phyloP scores from a whole-genome alignment of 1,139 yeast species.

The Geotrichum candidum region DNA sequence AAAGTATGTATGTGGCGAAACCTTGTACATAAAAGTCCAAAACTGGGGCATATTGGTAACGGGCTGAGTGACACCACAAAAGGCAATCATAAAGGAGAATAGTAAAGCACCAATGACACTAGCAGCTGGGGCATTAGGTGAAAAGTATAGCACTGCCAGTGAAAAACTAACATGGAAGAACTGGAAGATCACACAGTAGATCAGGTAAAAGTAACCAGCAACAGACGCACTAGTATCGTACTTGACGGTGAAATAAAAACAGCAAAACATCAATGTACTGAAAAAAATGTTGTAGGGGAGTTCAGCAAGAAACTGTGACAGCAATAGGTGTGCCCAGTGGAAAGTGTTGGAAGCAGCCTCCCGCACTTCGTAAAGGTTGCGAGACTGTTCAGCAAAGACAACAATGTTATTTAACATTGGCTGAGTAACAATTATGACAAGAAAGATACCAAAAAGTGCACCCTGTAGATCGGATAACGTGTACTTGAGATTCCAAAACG shows the following conservation, averaged over 20 bases:
- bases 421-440: slow-evolving; percentile 48
- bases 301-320: slow-evolving; percentile 41
- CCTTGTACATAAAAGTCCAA: slow-evolving; percentile 54
- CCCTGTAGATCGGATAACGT: slow-evolving; percentile 34
- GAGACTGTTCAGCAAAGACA: slow-evolving; percentile 40
- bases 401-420: slow-evolving; percentile 55
- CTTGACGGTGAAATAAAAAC: slow-evolving; percentile 41
- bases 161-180: slow-evolving; percentile 44
- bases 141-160: slow-evolving; percentile 42
- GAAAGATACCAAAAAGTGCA: slow-evolving; percentile 43
- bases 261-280: slow-evolving; percentile 30
- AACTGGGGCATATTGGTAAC: slow-evolving; percentile 46
- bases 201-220: slow-evolving; percentile 43
- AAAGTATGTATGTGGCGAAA: slow-evolving; percentile 53
- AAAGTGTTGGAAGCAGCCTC: slow-evolving; percentile 58
- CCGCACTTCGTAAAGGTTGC: slow-evolving; percentile 56
- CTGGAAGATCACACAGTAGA: slow-evolving; percentile 43
- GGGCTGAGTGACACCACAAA: slow-evolving; percentile 57
- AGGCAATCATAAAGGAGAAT: slow-evolving; percentile 45
- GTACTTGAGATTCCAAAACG: slow-evolving; percentile 39
- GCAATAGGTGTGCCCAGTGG: slow-evolving; percentile 47
- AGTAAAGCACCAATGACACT: slow-evolving; percentile 44
- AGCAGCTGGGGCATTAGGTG: slow-evolving; percentile 45
- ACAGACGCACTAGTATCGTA: slow-evolving; percentile 37
- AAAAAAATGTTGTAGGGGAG: slow-evolving; percentile 37